These are phyloP conservation scores for Morella rubra DNA, from an alignment of 306 rosid species.

Conservation along the genomic window DNA sequence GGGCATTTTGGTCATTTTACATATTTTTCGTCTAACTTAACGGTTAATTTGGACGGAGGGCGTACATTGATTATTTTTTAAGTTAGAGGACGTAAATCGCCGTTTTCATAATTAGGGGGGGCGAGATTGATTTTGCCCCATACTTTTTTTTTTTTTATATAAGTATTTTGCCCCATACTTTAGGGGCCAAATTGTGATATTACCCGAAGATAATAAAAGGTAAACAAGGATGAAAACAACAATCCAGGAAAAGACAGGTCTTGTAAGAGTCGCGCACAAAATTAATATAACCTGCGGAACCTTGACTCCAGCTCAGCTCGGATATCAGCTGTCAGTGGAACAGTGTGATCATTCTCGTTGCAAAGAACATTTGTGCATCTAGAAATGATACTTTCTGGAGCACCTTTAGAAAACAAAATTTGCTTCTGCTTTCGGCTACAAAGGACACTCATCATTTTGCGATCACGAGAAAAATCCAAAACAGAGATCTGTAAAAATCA, in stretches of 20 bases:
- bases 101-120: too few species aligned
- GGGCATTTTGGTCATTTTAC: too few species aligned
- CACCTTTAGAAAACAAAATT: slow-evolving; percentile 86
- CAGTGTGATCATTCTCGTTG: slow-evolving; percentile 69
- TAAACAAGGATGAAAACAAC: slow-evolving; percentile 1
- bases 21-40: too few species aligned
- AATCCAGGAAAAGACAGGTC: slow-evolving; percentile 2
- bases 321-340: slow-evolving; percentile 65
- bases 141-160: too few species aligned
- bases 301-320: slow-evolving; percentile 73
- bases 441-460: slow-evolving; percentile 97
- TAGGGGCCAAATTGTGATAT: too few species aligned
- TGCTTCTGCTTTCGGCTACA: slow-evolving; percentile 83
- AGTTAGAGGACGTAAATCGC: too few species aligned
- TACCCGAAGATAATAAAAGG: neutral
- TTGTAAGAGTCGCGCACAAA: slow-evolving; percentile 4
- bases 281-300: slow-evolving; percentile 64
- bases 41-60: too few species aligned
- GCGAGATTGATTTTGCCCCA: too few species aligned
- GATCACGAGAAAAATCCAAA: slow-evolving; percentile 88
- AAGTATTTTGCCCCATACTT: too few species aligned
- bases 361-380: slow-evolving; percentile 79
- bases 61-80: too few species aligned
- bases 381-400: slow-evolving; percentile 90
- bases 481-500: slow-evolving; percentile 65